phyloP scores from a whole-genome alignment of 371 early-diverging fungal genomes.

The Mucor racemosus region DNA sequence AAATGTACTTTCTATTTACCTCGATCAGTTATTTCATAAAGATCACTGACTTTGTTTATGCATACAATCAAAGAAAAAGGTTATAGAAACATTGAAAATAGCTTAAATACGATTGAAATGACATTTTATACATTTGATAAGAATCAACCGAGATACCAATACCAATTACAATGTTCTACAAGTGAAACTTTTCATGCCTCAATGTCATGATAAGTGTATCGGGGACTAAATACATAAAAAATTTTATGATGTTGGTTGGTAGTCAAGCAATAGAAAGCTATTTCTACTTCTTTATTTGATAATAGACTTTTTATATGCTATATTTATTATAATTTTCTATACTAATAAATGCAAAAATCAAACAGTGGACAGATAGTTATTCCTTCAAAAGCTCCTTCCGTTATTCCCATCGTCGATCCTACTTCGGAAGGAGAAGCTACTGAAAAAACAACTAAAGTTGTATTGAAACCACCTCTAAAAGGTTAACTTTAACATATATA shows the following conservation, averaged over 20 bases:
- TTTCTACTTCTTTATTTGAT: neutral
- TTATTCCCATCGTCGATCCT: conserved; percentile 65
- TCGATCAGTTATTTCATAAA: too few species aligned
- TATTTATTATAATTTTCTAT: conserved; percentile 3
- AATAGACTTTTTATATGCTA: conserved; percentile 6
- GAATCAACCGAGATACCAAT: too few species aligned
- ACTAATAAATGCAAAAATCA: conserved; percentile 30
- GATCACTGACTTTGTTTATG: too few species aligned
- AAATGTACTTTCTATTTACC: too few species aligned
- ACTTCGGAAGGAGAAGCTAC: conserved; percentile 25
- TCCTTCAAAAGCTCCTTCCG: conserved; percentile 53
- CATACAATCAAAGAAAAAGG: too few species aligned
- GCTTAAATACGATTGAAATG: too few species aligned
- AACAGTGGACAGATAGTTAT: conserved; percentile 51
- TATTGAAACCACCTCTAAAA: conserved; percentile 43
- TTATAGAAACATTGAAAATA: too few species aligned
- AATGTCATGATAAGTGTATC: neutral
- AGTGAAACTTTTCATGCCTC: conserved; percentile 6
- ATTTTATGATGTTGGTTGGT: conserved; percentile 2
- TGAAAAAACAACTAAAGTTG: conserved; percentile 25
- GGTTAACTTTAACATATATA: conserved; percentile 30
- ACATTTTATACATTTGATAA: too few species aligned
- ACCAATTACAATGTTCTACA: too few species aligned
- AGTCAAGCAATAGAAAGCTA: neutral
- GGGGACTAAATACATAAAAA: conserved; percentile 1